These are phyloP conservation scores for Penicillium nucicola DNA, from an alignment of 495 filamentous ascomycete genomes.

Conservation along the genomic window DNA sequence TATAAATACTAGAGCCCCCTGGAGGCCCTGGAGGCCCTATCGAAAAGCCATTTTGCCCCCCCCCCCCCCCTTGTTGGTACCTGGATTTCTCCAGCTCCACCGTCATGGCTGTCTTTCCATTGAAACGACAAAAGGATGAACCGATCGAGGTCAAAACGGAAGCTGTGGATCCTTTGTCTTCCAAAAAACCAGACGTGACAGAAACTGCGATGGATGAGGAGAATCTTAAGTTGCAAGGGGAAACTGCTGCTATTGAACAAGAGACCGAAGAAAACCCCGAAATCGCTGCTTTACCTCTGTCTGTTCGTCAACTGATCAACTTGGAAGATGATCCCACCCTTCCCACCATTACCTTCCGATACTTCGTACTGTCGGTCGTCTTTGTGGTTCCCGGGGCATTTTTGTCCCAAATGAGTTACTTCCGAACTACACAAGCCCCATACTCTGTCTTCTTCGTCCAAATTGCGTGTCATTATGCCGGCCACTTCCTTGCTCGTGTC, in stretches of 20 bases:
- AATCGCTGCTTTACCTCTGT: conserved; percentile 43
- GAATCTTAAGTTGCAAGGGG: conserved; percentile 12
- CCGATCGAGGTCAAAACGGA: neutral
- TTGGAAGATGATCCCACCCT: conserved; percentile 50
- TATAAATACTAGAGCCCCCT: too few relatives aligned
- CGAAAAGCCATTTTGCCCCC: too few relatives aligned
- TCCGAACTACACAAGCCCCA: conserved; percentile 51
- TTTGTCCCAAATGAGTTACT: conserved; percentile 51
- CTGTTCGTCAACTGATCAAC: conserved; percentile 51
- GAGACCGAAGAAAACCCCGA: conserved; percentile 43
- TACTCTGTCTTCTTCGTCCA: conserved; percentile 60
- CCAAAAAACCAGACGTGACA: conserved; percentile 1
- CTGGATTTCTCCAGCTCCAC: too few relatives aligned
- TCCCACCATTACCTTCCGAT: conserved; percentile 54
- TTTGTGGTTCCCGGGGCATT: conserved; percentile 54
- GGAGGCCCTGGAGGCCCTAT: too few relatives aligned
- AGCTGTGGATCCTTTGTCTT: neutral
- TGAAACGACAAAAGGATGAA: neutral
- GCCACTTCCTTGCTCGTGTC: conserved; percentile 48
- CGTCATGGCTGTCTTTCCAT: neutral
- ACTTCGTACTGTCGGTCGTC: conserved; percentile 49
- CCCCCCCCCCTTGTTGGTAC: too few relatives aligned
- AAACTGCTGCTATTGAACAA: conserved; percentile 26
- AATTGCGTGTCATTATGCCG: conserved; percentile 53
- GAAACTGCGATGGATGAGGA: conserved; percentile 15